Evolutionary conservation across 805 yeast genomes (phyloP).

Genomic region (Saccharomyces mikatae): DNA sequence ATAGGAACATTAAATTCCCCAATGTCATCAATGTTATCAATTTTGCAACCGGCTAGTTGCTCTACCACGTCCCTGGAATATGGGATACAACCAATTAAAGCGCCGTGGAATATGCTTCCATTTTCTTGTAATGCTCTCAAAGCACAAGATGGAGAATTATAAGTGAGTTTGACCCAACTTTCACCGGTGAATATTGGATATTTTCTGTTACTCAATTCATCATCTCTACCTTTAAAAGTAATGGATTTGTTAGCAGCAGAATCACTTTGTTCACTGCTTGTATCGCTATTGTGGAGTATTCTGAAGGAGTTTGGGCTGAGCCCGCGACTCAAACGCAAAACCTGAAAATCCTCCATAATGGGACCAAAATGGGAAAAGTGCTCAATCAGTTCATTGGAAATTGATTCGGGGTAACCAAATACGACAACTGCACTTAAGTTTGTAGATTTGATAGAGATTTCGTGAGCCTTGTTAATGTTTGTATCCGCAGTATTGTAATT

Average conservation of each 20-base stretch:
- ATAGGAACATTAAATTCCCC: not conserved
- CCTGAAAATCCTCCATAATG: conserved; percentile 62
- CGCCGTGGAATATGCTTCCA: conserved; percentile 59
- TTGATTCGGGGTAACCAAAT: conserved; percentile 76
- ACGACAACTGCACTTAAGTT: conserved; percentile 55
- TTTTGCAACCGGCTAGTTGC: conserved; percentile 35
- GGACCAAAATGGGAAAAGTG: conserved; percentile 72
- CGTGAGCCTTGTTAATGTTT: not conserved
- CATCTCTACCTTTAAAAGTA: conserved; percentile 10
- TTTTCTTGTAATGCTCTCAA: conserved; percentile 74
- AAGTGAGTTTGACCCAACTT: conserved; percentile 81
- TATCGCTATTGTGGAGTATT: not conserved
- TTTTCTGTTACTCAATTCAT: conserved; percentile 18
- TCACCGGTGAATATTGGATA: conserved; percentile 71
- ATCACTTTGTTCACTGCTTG: not conserved
- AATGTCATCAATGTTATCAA: conserved; percentile 15
- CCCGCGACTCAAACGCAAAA: conserved; percentile 14
- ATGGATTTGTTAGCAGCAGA: conserved; percentile 19
- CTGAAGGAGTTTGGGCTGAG: not conserved
- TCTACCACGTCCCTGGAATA: conserved; percentile 54
- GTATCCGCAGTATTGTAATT: conserved; percentile 2
- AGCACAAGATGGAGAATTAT: conserved; percentile 63
- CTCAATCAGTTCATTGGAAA: conserved; percentile 54
- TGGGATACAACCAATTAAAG: conserved; percentile 56
- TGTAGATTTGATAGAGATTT: conserved; percentile 27